Percentiles rank a stretch among this genome's conserved stretches.
Evolutionary conservation across 176 grass and related monocot genomes (phyloP).

Genomic region (Eleusine indica): DNA sequence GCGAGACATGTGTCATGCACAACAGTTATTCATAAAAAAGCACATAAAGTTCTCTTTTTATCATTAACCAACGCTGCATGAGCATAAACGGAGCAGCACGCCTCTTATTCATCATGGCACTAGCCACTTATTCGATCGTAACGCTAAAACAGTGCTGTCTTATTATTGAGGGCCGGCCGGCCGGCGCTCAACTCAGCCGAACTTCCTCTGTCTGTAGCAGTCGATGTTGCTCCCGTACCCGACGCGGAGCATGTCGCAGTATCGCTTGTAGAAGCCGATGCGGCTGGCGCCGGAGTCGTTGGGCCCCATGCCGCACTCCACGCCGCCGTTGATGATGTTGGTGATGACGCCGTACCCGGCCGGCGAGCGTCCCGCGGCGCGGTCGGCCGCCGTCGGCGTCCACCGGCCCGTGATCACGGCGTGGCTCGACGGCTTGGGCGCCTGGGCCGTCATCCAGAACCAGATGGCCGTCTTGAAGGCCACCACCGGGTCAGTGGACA

Average conservation of each 20-base stretch:
- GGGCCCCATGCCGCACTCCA: slow-evolving; percentile 50
- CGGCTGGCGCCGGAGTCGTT: slow-evolving; percentile 32
- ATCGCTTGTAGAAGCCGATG: slow-evolving; percentile 58
- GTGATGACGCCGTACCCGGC: slow-evolving; percentile 65
- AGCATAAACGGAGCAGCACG: neutral
- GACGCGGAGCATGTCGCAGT: slow-evolving; percentile 57
- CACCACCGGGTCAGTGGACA: slow-evolving; percentile 45
- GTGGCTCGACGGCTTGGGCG: slow-evolving; percentile 61
- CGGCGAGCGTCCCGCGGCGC: slow-evolving; percentile 20
- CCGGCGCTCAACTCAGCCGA: neutral
- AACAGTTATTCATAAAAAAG: neutral
- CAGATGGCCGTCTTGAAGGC: slow-evolving; percentile 70
- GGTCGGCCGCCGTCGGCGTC: slow-evolving; percentile 40
- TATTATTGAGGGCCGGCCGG: neutral
- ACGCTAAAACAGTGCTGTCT: neutral
- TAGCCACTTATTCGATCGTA: slow-evolving; percentile 1
- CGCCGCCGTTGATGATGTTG: slow-evolving; percentile 74
- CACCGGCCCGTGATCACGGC: slow-evolving; percentile 46
- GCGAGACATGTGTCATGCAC: neutral
- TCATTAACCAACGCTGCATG: neutral
- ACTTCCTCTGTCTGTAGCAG: slow-evolving; percentile 44
- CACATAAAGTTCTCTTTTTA: neutral
- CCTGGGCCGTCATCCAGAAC: slow-evolving; percentile 66
- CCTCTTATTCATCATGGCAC: neutral
- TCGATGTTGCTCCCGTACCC: slow-evolving; percentile 50